Base-by-base conservation (phyloP, 2,329 filamentous ascomycete species). In the Aspergillus fructus region DNA sequence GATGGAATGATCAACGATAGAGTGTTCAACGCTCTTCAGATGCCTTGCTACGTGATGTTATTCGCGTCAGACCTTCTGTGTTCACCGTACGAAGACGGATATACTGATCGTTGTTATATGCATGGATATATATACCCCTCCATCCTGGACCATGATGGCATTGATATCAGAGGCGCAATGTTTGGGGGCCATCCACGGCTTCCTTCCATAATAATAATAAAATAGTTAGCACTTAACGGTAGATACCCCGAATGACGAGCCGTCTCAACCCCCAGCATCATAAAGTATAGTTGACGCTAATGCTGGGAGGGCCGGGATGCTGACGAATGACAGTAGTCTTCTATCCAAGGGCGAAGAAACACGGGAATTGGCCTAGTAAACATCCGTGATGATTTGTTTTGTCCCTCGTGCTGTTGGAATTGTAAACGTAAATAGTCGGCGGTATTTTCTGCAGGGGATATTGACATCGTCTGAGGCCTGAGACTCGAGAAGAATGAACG, bases 251-350 rank as follows among this genome's bases (percentile, higher is more conserved):
- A 57, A 48, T 33, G 48, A 52, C 41, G 30, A 52, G 24, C 49
- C 42, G 49, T 57, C 37, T 53, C 24, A 11, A 49, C 9, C 8
- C 12, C 23, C 51, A 53, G 42, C 42, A 46, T 19, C 30, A 53
- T 17, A 40, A 53, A 53, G 33, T 24, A 56, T 56, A 48, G 30
- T 39, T 50, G 39, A 39, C 41, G 41, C 47, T 53, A 53, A 53
- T 53, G 43, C 39, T 46, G 5, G 43, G 42, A 37, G 48, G 30
- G 45, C 37, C 45, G 30, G 55, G 55, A 24, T 52, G 37, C 37
- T 24, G 42, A 24, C 55, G 48, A 56, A 56, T 56, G 48, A 52
- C 37, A 21, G 24, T 11, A 6, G 15, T 41, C 27, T 15, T 23
- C n/a, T 9, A 21, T 19, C 13, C 42, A 41, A 51, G 39, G 39